These are phyloP conservation scores for Coniochaeta sp. DNA, from an alignment of 2,329 filamentous ascomycete genomes.

Conservation along the genomic window DNA sequence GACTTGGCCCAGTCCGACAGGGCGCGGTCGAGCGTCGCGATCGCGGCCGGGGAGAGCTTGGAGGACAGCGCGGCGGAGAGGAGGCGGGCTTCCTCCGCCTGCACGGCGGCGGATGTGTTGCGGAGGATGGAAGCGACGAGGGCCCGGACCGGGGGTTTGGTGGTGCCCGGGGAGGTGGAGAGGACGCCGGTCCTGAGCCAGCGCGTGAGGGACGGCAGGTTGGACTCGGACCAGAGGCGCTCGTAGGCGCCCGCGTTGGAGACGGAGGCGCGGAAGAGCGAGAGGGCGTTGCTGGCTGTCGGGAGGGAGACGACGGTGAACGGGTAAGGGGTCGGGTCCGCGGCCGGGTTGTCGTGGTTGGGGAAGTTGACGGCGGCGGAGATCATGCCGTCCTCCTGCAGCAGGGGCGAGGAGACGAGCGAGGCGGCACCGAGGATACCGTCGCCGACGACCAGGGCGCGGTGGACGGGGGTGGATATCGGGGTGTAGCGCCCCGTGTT, in stretches of 20 bases:
- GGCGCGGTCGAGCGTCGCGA: slow-evolving; percentile 44
- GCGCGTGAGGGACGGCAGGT: slow-evolving; percentile 53
- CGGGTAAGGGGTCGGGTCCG: slow-evolving; percentile 36
- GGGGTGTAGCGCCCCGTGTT: slow-evolving; percentile 57
- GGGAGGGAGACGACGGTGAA: slow-evolving; percentile 57
- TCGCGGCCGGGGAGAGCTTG: slow-evolving; percentile 23
- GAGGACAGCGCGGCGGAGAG: slow-evolving; percentile 23
- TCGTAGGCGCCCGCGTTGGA: slow-evolving; percentile 67
- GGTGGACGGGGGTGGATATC: slow-evolving; percentile 78
- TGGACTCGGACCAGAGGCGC: slow-evolving; percentile 65
- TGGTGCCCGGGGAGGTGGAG: slow-evolving; percentile 29
- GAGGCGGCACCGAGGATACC: slow-evolving; percentile 62
- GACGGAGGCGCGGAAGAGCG: slow-evolving; percentile 61
- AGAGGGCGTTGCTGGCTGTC: slow-evolving; percentile 55
- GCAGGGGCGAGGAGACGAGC: slow-evolving; percentile 33
- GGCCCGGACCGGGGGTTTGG: slow-evolving; percentile 59
- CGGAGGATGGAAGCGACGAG: slow-evolving; percentile 62
- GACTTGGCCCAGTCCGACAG: slow-evolving; percentile 69
- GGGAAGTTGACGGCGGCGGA: slow-evolving; percentile 48
- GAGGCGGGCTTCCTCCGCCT: slow-evolving; percentile 36
- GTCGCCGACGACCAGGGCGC: slow-evolving; percentile 65
- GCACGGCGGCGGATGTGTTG: slow-evolving; percentile 42
- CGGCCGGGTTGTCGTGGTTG: slow-evolving; percentile 5
- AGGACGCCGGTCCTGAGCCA: slow-evolving; percentile 54
- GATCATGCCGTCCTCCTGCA: slow-evolving; percentile 33